Evolutionary conservation across 345 rosid genomes (phyloP), one percentile per base, ranked within the genome.

Genomic region (Aquilaria sinensis): DNA sequence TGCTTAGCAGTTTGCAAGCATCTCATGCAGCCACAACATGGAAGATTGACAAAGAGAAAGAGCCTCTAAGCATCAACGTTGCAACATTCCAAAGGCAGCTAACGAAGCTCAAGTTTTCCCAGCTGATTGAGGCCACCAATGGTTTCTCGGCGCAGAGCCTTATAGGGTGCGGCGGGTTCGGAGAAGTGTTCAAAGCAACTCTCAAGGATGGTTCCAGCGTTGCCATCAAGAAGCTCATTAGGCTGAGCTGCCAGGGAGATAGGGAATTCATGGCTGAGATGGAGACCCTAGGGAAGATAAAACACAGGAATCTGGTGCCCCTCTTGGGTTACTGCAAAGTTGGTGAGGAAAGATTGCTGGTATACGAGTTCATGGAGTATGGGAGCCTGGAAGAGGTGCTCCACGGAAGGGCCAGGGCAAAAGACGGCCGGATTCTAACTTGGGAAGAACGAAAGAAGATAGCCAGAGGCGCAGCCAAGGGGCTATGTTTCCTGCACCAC

Each of bases 211-310:
- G 98, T 2, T 80, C 97, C 23, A 80, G 86, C 46, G 98, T 93
- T 10, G 98, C 98, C 0, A 93, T 93, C 81, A 93, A 93, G 87
- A 93, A 93, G 57, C 93, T 93, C 13, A 83, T 93, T 30, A 61
- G 97, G 32, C 63, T 93, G 58, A 93, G 97, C 63, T 90, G 92
- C 78, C 98, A 93, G 63, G 98, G 98, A 6, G 98, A 93, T 46
- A 67, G 98, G 15, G 98, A 93, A 76, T 93, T 93, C 79, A 93
- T 87, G 97, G 97, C 98, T 0, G 98, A 93, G 47, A 93, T 93
- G 98, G 98, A 93, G 74, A 93, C 98, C 13, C 65, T 93, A 2
- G 97, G 97, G 41, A 93, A 93, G 81, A 93, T 93, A 61, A 93
- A 93, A 76, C 98, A 93, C 48, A 80, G 77, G 66, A 93, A 93